These are phyloP conservation scores for Apiospora malaysiana DNA, from an alignment of 2,329 filamentous ascomycete species.

Conservation along the genomic window DNA sequence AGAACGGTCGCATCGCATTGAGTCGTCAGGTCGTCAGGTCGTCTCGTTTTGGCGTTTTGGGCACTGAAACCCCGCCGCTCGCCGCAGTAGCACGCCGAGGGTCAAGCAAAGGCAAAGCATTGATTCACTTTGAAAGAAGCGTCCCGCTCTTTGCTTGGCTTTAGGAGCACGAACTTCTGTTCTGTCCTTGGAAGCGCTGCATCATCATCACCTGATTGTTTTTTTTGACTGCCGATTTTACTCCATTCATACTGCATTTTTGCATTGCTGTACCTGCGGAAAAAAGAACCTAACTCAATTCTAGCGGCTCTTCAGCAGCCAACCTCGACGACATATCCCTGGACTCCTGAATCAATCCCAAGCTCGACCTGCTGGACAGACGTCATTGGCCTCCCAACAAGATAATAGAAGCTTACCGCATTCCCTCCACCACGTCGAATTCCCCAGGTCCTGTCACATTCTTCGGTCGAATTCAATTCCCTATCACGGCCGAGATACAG, in stretches of 20 bases:
- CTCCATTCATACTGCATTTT: background rate
- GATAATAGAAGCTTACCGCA: constrained; percentile 6
- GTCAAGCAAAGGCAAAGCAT: constrained; percentile 26
- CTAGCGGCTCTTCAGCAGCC: background rate
- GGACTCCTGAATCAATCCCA: constrained; percentile 2
- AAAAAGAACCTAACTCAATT: background rate
- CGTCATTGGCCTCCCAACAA: constrained; percentile 12
- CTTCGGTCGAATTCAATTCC: background rate
- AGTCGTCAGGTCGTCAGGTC: constrained; percentile 10
- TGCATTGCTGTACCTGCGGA: constrained; percentile 6
- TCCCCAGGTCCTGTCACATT: background rate
- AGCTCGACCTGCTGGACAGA: constrained; percentile 19
- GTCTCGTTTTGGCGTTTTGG: constrained; percentile 21
- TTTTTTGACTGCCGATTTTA: background rate
- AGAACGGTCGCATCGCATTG: constrained; percentile 31
- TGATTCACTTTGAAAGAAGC: constrained; percentile 3
- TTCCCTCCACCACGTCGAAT: background rate
- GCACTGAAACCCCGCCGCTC: constrained; percentile 38
- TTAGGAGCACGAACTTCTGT: constrained; percentile 5
- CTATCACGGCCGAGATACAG: background rate
- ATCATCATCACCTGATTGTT: constrained; percentile 15
- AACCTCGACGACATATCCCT: background rate
- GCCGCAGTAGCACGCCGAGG: constrained; percentile 27
- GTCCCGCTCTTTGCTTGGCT: constrained; percentile 11
- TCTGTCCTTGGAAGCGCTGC: constrained; percentile 18